Percentiles rank a stretch among this genome's conserved stretches.
Evolutionary conservation across 768 basidiomycete genomes (phyloP).

Genomic region (Boletus tomentosulus): DNA sequence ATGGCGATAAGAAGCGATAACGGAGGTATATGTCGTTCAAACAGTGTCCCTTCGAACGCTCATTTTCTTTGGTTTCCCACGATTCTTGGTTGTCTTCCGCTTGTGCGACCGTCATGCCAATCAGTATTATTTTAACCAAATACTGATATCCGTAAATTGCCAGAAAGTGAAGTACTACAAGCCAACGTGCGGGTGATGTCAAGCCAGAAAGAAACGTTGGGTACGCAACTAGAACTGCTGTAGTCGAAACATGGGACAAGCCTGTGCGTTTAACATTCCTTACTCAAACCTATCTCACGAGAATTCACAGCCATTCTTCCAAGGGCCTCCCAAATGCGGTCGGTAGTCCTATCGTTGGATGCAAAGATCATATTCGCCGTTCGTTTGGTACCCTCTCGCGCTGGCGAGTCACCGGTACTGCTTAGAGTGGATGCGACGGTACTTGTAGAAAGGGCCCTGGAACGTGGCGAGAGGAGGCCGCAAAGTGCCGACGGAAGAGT

Average conservation of each 20-base stretch:
- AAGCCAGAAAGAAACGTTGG: neutral
- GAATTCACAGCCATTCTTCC: slow-evolving; percentile 24
- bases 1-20: too few species aligned
- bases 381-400: neutral
- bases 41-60: too few species aligned
- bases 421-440: slow-evolving; percentile 13
- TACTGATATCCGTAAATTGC: too few species aligned
- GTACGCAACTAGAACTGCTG: neutral
- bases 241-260: neutral
- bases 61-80: too few species aligned
- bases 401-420: neutral
- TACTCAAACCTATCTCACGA: neutral
- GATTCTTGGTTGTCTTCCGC: too few species aligned
- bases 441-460: slow-evolving; percentile 22
- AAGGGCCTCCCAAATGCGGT: slow-evolving; percentile 18
- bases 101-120: too few species aligned
- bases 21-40: too few species aligned
- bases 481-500: slow-evolving; percentile 6
- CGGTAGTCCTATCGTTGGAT: slow-evolving; percentile 2
- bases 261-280: neutral
- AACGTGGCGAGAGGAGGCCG: slow-evolving; percentile 10
- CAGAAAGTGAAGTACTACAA: too few species aligned
- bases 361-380: neutral
- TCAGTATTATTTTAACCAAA: too few species aligned
- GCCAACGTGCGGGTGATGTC: neutral